These are phyloP conservation scores for Centaurea solstitialis DNA, from an alignment of 129 eudicot genomes.

Conservation along the genomic window DNA sequence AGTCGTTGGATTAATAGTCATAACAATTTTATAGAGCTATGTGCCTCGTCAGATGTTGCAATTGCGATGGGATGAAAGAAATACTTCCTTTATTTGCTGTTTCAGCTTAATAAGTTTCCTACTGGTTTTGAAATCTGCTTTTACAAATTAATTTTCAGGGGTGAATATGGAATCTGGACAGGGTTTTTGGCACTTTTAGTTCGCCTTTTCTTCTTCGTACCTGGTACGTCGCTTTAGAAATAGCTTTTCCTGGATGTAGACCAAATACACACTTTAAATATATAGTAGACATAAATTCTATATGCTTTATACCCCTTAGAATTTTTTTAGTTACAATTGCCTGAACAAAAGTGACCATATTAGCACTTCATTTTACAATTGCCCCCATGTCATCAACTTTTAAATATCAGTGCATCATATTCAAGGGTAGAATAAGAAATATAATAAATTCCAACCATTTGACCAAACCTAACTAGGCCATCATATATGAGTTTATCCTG, in stretches of 20 bases:
- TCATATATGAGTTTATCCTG: neutral
- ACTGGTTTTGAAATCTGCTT: slow-evolving; percentile 1
- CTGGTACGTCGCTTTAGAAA: slow-evolving; percentile 53
- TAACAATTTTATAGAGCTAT: neutral
- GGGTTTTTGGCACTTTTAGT: slow-evolving; percentile 90
- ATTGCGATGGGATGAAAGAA: neutral
- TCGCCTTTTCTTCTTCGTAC: slow-evolving; percentile 81
- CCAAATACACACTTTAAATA: neutral
- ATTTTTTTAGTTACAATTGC: neutral
- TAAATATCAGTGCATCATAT: neutral
- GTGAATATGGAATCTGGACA: slow-evolving; percentile 93
- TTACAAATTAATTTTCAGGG: slow-evolving; percentile 53
- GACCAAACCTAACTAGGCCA: neutral
- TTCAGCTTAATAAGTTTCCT: neutral
- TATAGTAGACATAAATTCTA: neutral
- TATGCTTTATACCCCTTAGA: slow-evolving; percentile 8
- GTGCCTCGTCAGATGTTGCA: slow-evolving; percentile 12
- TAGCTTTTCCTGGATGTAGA: neutral
- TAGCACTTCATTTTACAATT: neutral
- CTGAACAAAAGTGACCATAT: neutral
- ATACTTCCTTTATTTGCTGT: neutral
- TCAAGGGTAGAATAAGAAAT: neutral
- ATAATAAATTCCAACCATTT: neutral
- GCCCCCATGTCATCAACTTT: neutral
- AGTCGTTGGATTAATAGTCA: slow-evolving; percentile 6